These are phyloP conservation scores for Aethionema arabicum DNA, from an alignment of 345 rosid genomes.

Conservation along the genomic window DNA sequence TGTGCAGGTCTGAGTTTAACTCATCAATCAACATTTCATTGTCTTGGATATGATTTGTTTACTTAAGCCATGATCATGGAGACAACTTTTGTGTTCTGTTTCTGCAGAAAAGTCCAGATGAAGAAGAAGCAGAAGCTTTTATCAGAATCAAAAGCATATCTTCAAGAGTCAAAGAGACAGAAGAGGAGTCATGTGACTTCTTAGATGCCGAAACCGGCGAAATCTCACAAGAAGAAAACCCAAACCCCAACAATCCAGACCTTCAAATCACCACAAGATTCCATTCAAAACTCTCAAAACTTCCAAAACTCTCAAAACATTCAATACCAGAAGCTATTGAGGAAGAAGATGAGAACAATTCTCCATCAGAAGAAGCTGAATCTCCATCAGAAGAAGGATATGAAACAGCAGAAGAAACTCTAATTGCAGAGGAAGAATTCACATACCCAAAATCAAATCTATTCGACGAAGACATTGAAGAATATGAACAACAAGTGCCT, in stretches of 20 bases:
- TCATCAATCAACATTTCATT: background rate
- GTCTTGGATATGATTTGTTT: constrained; percentile 8
- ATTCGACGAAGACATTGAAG: constrained; percentile 58
- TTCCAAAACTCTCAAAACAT: constrained; percentile 39
- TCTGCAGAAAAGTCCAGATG: constrained; percentile 62
- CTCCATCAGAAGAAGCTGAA: constrained; percentile 30
- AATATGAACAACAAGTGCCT: constrained; percentile 49
- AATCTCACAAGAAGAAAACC: constrained; percentile 25
- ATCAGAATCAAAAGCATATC: constrained; percentile 31
- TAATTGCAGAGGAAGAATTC: constrained; percentile 68
- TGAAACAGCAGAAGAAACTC: constrained; percentile 72
- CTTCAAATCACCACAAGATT: constrained; percentile 38
- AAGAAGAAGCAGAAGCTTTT: constrained; percentile 50
- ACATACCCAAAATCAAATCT: constrained; percentile 56
- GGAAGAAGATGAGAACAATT: constrained; percentile 16
- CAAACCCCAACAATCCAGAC: constrained; percentile 22
- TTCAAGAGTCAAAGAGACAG: constrained; percentile 29
- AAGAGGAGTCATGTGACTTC: constrained; percentile 37
- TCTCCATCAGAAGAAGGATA: constrained; percentile 59
- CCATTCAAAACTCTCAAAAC: constrained; percentile 41
- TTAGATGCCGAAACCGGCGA: constrained; percentile 28
- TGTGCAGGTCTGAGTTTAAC: constrained; percentile 47
- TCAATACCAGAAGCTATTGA: constrained; percentile 20
- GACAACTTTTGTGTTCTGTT: constrained; percentile 1
- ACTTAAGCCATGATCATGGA: constrained; percentile 11